Percentiles rank a stretch among this genome's conserved stretches.
Conservation (phyloP, 108 stramenopile genomes). For the Pseudonitzschia delicatissima region DNA sequence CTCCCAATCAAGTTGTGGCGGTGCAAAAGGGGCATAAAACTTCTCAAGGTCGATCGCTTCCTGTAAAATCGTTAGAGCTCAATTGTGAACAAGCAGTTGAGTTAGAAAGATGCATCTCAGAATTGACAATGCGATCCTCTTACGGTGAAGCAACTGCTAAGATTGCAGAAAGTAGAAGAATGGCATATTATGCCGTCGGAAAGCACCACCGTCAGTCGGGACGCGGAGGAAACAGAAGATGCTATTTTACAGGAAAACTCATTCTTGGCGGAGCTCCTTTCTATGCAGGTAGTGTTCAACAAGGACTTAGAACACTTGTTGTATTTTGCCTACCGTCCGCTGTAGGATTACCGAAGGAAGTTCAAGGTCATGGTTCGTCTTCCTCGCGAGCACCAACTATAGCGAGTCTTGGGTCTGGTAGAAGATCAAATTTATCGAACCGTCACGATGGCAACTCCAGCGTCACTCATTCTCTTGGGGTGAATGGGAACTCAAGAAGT, state of each 20-base stretch:
- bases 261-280: slow-evolving; percentile 70
- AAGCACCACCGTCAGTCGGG: slow-evolving; percentile 48
- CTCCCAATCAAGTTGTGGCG: slow-evolving; percentile 22
- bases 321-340: slow-evolving; percentile 84
- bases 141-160: slow-evolving; percentile 39
- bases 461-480: slow-evolving; percentile 7
- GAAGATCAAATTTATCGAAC: slow-evolving; percentile 8
- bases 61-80: slow-evolving; percentile 35
- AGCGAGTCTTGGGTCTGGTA: background rate
- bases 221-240: slow-evolving; percentile 69
- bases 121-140: slow-evolving; percentile 78
- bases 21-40: slow-evolving; percentile 1
- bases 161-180: slow-evolving; percentile 57
- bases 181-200: slow-evolving; percentile 89
- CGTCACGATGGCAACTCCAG: slow-evolving; percentile 8
- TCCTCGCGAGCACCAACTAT: slow-evolving; percentile 7
- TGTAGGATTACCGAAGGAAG: slow-evolving; percentile 49
- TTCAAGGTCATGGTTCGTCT: background rate
- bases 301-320: slow-evolving; percentile 79
- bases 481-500: slow-evolving; percentile 1
- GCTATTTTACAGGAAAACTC: slow-evolving; percentile 77
- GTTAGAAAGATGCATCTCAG: slow-evolving; percentile 61
- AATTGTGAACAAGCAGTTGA: slow-evolving; percentile 23
- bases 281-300: slow-evolving; percentile 81
- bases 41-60: background rate